Conservation (phyloP, 2,329 filamentous ascomycete genomes). For the Colletotrichum theobromicola region DNA sequence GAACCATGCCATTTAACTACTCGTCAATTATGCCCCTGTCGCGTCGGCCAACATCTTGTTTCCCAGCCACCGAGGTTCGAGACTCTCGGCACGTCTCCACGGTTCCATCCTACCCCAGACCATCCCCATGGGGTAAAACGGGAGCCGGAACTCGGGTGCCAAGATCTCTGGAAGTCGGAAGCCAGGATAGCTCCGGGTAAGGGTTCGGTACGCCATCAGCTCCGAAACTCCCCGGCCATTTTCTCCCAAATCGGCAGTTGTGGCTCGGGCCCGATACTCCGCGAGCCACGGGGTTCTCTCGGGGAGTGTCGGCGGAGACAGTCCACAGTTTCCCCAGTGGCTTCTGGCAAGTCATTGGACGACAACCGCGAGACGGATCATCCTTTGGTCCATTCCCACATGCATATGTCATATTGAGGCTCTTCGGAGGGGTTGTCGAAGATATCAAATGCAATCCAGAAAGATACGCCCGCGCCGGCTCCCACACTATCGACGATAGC, state of each 20-base stretch:
- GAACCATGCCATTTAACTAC: neutral
- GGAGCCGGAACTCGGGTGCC: neutral
- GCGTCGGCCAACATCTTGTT: neutral
- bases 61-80: neutral
- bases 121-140: neutral
- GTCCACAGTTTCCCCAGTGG: neutral
- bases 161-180: neutral
- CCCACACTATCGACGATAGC: neutral
- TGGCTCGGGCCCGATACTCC: neutral
- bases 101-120: neutral
- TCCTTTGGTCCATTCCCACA: neutral
- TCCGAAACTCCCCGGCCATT: neutral
- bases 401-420: neutral
- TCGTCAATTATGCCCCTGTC: neutral
- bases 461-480: neutral
- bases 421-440: neutral
- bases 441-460: neutral
- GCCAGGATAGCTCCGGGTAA: neutral
- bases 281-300: neutral
- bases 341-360: slow-evolving; percentile 1
- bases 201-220: neutral
- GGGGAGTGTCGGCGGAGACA: neutral
- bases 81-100: neutral
- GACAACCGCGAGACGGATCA: neutral
- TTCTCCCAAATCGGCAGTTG: neutral